Evolutionary conservation across 805 yeast species (phyloP), one percentile per base, ranked within the genome.

Genomic region (Saccharomyces jurei): DNA sequence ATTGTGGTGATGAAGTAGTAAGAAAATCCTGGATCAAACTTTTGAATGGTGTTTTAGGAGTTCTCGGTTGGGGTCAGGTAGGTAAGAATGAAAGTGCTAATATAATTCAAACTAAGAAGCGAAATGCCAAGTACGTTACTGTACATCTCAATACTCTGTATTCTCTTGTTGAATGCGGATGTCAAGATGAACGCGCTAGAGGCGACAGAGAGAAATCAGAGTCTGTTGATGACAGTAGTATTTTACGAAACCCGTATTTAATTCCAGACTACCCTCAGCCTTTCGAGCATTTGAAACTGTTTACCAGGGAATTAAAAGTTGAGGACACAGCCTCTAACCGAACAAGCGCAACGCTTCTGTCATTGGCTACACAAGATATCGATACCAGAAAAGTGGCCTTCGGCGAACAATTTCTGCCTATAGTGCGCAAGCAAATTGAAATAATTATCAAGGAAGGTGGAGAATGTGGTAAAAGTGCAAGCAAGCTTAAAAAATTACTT

Each of bases 11-110:
- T 47, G 75, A 85, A 6, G 69, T 88, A 11, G 80, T 83, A 6
- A 77, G 84, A 52, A 74, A 82, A 22, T 77, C 83, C 51, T 90
- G 89, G 81, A 76, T 80, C 50, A 87, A 87, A 66, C 75, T 91
- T 6, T 69, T 94, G 54, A 77, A 78, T 54, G 80, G 86, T 48
- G 82, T 81, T 59, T 81, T 87, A 69, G 81, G 85, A 25, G 74
- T 91, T 21, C 68, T 92, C 61, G 85, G 88, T 31, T 91, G 96
- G 96, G 78, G 82, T 13, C 50, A 55, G 8, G 57, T 56, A 6
- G 63, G 63, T 27, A 61, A 60, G 28, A 65, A 63, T 31, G 56
- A 50, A 30, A 49, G 52, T 21, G 56, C 67, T 6, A 60, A 59
- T 48, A 60, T 58, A 3, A 58, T 58, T 2, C 67, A 62, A 32